Percentiles rank a stretch among this genome's conserved stretches.
These are phyloP conservation scores for Lathyrus aphaca DNA, from an alignment of 306 rosid species.

Conservation along the genomic window DNA sequence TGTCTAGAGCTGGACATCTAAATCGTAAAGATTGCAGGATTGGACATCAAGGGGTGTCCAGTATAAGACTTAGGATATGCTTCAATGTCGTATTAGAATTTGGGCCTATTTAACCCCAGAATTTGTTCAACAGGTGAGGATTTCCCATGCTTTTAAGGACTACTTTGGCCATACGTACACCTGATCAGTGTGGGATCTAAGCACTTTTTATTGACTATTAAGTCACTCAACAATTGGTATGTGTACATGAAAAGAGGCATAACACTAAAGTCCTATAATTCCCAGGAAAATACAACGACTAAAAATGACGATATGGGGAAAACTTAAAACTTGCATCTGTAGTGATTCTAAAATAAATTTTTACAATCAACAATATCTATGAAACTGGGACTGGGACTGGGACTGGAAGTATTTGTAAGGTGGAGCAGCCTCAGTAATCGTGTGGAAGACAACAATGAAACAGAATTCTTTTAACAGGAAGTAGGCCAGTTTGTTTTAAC, in stretches of 20 bases:
- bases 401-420: constrained; percentile 24
- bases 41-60: background rate
- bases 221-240: constrained; percentile 15
- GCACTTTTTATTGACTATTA: constrained; percentile 20
- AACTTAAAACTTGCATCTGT: constrained; percentile 3
- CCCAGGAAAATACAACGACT: constrained; percentile 20
- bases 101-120: constrained; percentile 5
- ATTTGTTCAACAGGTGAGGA: background rate
- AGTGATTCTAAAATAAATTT: constrained; percentile 28
- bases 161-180: constrained; percentile 12
- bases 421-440: constrained; percentile 6
- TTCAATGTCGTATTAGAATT: background rate
- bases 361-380: constrained; percentile 17
- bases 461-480: constrained; percentile 1
- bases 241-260: constrained; percentile 15
- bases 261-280: constrained; percentile 18
- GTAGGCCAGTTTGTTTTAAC: no score
- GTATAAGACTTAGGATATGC: background rate
- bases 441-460: constrained; percentile 29
- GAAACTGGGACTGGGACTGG: background rate
- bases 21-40: background rate
- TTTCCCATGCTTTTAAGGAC: background rate
- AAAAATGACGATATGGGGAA: background rate
- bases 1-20: constrained; percentile 1
- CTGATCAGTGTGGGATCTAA: background rate